Conservation (phyloP, 352 stramenopile genomes). For the Globisporangium perplexum region DNA sequence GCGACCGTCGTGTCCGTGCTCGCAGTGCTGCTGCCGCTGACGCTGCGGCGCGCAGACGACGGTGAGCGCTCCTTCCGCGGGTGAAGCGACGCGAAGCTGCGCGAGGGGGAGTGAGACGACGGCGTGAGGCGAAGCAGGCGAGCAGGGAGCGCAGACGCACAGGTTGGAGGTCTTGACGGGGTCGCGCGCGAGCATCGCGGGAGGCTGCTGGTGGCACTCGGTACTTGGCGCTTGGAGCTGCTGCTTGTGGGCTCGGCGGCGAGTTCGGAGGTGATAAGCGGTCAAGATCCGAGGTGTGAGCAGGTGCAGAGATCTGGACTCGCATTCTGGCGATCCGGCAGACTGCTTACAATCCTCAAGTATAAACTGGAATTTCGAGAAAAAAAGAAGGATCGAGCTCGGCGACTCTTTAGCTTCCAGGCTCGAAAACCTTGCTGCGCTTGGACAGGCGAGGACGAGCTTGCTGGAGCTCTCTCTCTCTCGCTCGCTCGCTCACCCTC, state of each 20-base stretch:
- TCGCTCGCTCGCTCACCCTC: not conserved
- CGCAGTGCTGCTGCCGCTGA: conserved; percentile 18
- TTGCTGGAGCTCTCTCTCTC: no score
- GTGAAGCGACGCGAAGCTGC: conserved; percentile 10
- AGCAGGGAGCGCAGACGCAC: no score
- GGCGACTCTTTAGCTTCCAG: not conserved
- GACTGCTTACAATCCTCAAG: not conserved
- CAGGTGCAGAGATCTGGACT: not conserved
- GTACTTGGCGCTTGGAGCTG: not conserved
- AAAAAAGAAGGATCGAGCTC: conserved; percentile 1
- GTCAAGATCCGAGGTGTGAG: no score
- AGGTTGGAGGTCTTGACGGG: conserved; percentile 33
- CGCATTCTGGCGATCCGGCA: not conserved
- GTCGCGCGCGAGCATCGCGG: conserved; percentile 24
- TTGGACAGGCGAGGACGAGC: no score
- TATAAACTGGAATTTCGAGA: not conserved
- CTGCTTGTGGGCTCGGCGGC: not conserved
- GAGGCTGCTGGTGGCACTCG: not conserved
- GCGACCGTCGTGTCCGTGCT: conserved; percentile 14
- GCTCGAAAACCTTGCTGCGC: not conserved
- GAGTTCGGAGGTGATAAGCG: not conserved
- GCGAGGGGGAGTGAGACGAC: not conserved
- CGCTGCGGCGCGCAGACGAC: conserved; percentile 8
- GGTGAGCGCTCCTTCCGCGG: conserved; percentile 4
- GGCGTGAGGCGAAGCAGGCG: no score